Percentiles rank a stretch among this genome's conserved stretches.
Evolutionary conservation across 2,329 filamentous ascomycete genomes (phyloP).

Genomic region (Cladosporium sp.): DNA sequence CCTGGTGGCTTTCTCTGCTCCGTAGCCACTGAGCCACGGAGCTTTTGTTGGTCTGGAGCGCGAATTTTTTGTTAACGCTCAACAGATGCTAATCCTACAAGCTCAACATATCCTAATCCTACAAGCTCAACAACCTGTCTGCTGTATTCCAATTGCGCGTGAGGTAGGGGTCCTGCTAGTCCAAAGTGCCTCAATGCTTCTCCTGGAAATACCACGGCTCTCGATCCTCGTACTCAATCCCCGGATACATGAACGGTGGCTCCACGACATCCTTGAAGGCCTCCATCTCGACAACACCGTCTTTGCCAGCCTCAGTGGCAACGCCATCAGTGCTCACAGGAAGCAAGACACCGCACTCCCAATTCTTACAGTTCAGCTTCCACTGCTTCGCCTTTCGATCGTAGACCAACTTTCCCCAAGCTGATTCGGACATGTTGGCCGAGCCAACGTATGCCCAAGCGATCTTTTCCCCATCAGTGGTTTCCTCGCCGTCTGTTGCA

Average conservation of each 20-base stretch:
- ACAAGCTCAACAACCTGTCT: background rate
- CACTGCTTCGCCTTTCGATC: conserved; percentile 65
- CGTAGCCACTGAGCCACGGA: background rate
- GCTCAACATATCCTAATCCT: background rate
- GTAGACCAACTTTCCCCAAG: conserved; percentile 80
- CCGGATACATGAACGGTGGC: conserved; percentile 65
- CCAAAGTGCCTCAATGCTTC: background rate
- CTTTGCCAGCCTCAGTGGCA: background rate
- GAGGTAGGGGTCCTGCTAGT: background rate
- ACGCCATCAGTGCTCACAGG: conserved; percentile 46
- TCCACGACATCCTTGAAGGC: conserved; percentile 60
- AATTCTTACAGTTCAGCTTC: conserved; percentile 85
- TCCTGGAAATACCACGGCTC: conserved; percentile 48
- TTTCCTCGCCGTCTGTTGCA: conserved; percentile 17
- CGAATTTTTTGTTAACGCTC: background rate
- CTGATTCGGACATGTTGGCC: conserved; percentile 88
- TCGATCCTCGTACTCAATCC: conserved; percentile 48
- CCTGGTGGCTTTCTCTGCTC: background rate
- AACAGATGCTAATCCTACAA: no score
- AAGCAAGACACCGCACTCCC: conserved; percentile 90
- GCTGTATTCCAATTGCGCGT: background rate
- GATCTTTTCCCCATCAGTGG: conserved; percentile 27
- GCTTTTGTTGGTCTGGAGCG: background rate
- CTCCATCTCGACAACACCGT: conserved; percentile 38
- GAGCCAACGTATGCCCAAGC: conserved; percentile 88